Base-by-base conservation (phyloP, 257 asterid genomes). In the Dorcoceras hygrometricum region DNA sequence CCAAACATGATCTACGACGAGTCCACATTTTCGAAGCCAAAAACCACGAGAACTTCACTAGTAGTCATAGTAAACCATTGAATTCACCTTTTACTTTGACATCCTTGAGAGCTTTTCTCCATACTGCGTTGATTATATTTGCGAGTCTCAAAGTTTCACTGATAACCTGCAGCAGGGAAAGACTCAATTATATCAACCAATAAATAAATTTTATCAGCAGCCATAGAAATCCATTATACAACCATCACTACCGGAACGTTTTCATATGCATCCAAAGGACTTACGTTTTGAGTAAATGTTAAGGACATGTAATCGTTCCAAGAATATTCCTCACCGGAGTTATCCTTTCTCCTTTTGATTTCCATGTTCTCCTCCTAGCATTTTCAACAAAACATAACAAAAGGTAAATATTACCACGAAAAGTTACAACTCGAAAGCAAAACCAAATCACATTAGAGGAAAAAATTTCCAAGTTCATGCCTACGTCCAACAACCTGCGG, bases 101-200 rank as follows among this genome's bases (percentile, higher is more conserved):
- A 68, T 94, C 99, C 76, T 84, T 85, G 68, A 83, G 85, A 65
- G 99, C 90, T 84, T 88, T 88, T 78, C 99, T 88, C 99, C 99
- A 94, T n/a, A 94, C 88, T 12, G 97, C 97, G 69, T 94, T 94
- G 75, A 94, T 79, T 46, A 94, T 84, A 62, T 94, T 94, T 25
- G 89, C 96, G 72, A 94, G 80, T 58, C 97, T 67, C 19, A 94
- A 81, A 3, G 99, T 94, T 84, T 94, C 99, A 48, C 76, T 90
- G 34, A 94, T 94, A 69, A 94, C 99, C 97, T 94, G 74, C 10
- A 8, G 46, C 8, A 57, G 10, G 22, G 14, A 64, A n/a, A 22
- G 36, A 59, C 50, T 0, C 28, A 22, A 27, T 22, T 18, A 19
- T 27, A 50, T 50, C 25, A 12, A 68, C 27, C 3, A 0, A 34